Evolutionary conservation across 371 early-diverging fungal species (phyloP).

Genomic region (Mucor saturninus): DNA sequence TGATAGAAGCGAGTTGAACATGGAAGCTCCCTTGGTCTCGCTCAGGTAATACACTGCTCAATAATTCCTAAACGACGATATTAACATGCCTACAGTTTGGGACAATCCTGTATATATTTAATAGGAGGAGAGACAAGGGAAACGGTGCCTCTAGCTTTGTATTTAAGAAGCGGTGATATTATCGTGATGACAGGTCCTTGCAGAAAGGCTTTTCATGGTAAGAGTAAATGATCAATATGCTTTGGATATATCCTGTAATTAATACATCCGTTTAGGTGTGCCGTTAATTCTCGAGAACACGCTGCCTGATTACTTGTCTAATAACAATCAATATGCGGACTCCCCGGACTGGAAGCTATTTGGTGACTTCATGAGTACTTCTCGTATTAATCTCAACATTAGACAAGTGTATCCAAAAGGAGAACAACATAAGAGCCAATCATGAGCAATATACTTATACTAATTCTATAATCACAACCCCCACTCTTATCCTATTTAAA

Average conservation of each 20-base stretch:
- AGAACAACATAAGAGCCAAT: not conserved
- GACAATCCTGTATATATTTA: conserved; percentile 80
- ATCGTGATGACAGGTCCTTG: conserved; percentile 81
- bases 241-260: too few relatives aligned
- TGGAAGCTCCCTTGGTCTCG: conserved; percentile 75
- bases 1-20: conserved; percentile 90
- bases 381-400: conserved; percentile 66
- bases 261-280: conserved; percentile 22
- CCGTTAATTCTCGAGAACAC: conserved; percentile 35
- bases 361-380: conserved; percentile 61
- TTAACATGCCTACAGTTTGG: conserved; percentile 54
- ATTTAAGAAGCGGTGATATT: conserved; percentile 82
- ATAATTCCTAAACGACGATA: not conserved
- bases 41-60: conserved; percentile 52
- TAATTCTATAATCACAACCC: too few relatives aligned
- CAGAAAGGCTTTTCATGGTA: conserved; percentile 80
- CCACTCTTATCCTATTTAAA: not conserved
- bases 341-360: conserved; percentile 60
- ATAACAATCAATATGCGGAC: conserved; percentile 15
- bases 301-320: conserved; percentile 35
- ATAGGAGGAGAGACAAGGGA: conserved; percentile 77
- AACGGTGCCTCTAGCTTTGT: conserved; percentile 67
- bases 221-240: not conserved
- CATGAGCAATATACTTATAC: too few relatives aligned
- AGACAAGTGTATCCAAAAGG: conserved; percentile 34